phyloP scores from a whole-genome alignment of 768 basidiomycete species.

The Zangia roseola region DNA sequence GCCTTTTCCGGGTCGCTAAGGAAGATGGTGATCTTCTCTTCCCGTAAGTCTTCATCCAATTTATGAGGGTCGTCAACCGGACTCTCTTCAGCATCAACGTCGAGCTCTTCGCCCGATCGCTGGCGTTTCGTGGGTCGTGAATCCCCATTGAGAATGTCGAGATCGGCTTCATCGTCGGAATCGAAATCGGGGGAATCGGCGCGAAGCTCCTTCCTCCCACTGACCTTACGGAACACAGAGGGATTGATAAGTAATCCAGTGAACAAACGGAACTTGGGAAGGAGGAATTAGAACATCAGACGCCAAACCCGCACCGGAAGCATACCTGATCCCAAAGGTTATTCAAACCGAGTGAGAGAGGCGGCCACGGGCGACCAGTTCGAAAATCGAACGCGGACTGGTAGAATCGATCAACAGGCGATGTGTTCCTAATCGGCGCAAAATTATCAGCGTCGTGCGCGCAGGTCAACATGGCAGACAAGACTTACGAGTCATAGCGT shows the following conservation, averaged over 20 bases:
- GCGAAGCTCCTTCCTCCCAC: constrained; percentile 26
- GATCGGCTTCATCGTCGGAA: constrained; percentile 28
- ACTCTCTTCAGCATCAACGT: constrained; percentile 33
- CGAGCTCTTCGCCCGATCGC: constrained; percentile 14
- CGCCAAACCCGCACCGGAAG: not conserved
- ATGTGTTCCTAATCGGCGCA: constrained; percentile 35
- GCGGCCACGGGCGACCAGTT: constrained; percentile 39
- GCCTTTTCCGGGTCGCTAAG: constrained; percentile 58
- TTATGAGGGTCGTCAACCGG: constrained; percentile 33
- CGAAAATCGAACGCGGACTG: constrained; percentile 61
- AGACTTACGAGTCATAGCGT: constrained; percentile 52
- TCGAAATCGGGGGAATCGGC: constrained; percentile 38
- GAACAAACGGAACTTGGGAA: constrained; percentile 56
- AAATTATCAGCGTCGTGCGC: not conserved
- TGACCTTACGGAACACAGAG: constrained; percentile 34
- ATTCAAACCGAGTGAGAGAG: constrained; percentile 29
- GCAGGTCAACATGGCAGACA: not conserved
- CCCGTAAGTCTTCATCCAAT: constrained; percentile 35
- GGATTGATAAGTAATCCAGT: constrained; percentile 54
- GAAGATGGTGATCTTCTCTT: constrained; percentile 50
- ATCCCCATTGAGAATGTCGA: constrained; percentile 6
- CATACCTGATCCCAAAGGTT: constrained; percentile 67
- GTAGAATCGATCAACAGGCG: constrained; percentile 54
- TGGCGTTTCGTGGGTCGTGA: constrained; percentile 25
- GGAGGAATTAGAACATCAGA: constrained; percentile 3